A percentile compares a stretch with the other conserved stretches of the same genome.
Evolutionary conservation across 2,329 filamentous ascomycete genomes (phyloP).

Genomic region (Talaromyces sp.): DNA sequence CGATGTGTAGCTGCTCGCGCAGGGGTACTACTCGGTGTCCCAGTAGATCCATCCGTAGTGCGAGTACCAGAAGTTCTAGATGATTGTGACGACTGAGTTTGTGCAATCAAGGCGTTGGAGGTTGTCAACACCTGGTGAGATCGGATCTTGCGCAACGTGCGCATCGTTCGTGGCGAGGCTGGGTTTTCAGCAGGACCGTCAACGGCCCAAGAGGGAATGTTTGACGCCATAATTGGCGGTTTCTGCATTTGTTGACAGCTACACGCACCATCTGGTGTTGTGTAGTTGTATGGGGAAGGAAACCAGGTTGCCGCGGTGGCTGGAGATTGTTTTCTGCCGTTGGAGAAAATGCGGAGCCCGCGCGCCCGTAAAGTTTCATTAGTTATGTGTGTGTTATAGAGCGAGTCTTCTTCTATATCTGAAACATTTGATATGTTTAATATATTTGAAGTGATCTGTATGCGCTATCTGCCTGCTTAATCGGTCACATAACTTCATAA

Average conservation of each 20-base stretch:
- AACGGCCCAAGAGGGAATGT: slow-evolving; percentile 28
- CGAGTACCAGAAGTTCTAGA: slow-evolving; percentile 23
- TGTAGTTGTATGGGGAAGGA: slow-evolving; percentile 5
- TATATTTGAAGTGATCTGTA: neutral
- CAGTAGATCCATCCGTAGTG: slow-evolving; percentile 26
- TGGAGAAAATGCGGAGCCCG: slow-evolving; percentile 22
- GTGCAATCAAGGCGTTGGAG: slow-evolving; percentile 66
- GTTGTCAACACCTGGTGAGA: slow-evolving; percentile 70
- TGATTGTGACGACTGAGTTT: slow-evolving; percentile 36
- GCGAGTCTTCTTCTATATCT: neutral
- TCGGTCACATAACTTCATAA: neutral
- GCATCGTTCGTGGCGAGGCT: slow-evolving; percentile 66
- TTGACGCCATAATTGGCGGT: slow-evolving; percentile 25
- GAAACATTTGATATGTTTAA: neutral
- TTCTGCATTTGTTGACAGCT: slow-evolving; percentile 10
- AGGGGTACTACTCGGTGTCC: slow-evolving; percentile 31
- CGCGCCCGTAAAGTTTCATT: neutral
- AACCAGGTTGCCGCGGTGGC: slow-evolving; percentile 16
- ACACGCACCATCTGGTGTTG: slow-evolving; percentile 10
- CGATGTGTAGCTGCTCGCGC: slow-evolving; percentile 40
- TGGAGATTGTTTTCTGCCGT: slow-evolving; percentile 30
- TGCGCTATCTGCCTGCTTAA: neutral
- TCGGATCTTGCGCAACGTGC: slow-evolving; percentile 72
- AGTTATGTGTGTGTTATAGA: neutral
- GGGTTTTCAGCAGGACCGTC: slow-evolving; percentile 32